A percentile compares a stretch with the other conserved stretches of the same genome.
Evolutionary conservation across 1,284 basidiomycete genomes (phyloP).

Genomic region (Ustilago shanxiensis): DNA sequence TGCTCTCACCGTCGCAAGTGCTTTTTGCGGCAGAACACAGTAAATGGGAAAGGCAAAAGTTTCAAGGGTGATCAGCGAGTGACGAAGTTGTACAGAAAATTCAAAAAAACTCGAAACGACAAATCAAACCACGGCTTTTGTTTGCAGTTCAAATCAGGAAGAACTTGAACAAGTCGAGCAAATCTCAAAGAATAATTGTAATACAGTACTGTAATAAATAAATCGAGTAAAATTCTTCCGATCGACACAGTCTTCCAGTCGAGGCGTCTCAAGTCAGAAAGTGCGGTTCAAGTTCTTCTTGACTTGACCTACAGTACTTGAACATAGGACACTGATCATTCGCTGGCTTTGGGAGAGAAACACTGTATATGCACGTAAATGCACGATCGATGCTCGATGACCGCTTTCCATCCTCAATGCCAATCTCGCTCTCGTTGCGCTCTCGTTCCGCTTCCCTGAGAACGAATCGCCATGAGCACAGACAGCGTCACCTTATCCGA

Average conservation of each 20-base stretch:
- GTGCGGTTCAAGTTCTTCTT: background rate
- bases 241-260: background rate
- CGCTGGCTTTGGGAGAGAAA: slow-evolving; percentile 18
- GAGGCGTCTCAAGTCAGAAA: slow-evolving; percentile 2
- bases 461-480: background rate
- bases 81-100: slow-evolving; percentile 3
- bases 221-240: too few relatives aligned
- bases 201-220: too few relatives aligned
- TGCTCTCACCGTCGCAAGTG: too few relatives aligned
- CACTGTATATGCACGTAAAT: slow-evolving; percentile 21
- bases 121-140: background rate
- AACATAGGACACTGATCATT: background rate
- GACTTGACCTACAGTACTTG: background rate
- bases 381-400: slow-evolving; percentile 50
- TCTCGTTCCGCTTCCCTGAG: background rate
- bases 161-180: background rate
- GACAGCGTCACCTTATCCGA: background rate
- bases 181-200: background rate
- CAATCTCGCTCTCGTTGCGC: background rate
- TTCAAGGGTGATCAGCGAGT: slow-evolving; percentile 2
- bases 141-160: background rate
- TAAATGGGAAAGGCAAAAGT: background rate
- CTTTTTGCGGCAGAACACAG: too few relatives aligned
- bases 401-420: slow-evolving; percentile 8
- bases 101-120: background rate